A percentile compares a stretch with the other conserved stretches of the same genome.
These are phyloP conservation scores for Fusarium haematococcum DNA, from an alignment of 2,329 filamentous ascomycete species.

Conservation along the genomic window DNA sequence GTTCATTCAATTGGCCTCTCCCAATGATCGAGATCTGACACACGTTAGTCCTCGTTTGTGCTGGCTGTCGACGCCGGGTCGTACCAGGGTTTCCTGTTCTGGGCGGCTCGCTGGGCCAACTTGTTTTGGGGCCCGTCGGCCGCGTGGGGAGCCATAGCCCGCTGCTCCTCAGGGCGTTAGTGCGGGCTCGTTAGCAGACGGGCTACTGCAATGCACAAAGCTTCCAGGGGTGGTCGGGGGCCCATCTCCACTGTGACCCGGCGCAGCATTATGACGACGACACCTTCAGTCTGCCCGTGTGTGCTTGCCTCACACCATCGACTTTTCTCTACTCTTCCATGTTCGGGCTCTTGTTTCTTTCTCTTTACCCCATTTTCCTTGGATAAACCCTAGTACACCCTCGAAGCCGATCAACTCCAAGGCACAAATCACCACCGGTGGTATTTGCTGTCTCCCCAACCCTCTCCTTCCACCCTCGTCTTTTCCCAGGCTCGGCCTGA, in stretches of 20 bases:
- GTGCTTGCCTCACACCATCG: constrained; percentile 15
- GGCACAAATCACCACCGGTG: constrained; percentile 31
- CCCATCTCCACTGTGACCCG: constrained; percentile 23
- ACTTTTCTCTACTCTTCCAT: constrained; percentile 33
- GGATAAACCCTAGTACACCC: constrained; percentile 13
- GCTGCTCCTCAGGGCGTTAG: not conserved
- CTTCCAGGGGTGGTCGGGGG: constrained; percentile 10
- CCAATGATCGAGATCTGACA: constrained; percentile 40
- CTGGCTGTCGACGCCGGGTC: constrained; percentile 4
- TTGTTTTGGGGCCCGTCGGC: constrained; percentile 3
- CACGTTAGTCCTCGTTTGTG: constrained; percentile 31
- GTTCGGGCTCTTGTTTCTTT: constrained; percentile 21
- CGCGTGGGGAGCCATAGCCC: not conserved
- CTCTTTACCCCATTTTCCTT: constrained; percentile 16
- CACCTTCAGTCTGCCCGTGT: constrained; percentile 1
- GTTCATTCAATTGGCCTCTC: constrained; percentile 41
- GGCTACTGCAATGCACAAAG: constrained; percentile 6
- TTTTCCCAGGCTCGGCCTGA: constrained; percentile 9
- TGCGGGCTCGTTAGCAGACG: not conserved
- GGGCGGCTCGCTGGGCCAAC: constrained; percentile 7
- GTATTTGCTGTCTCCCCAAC: constrained; percentile 11
- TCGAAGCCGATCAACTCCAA: not conserved
- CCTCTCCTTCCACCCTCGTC: constrained; percentile 1
- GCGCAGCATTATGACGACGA: constrained; percentile 36
- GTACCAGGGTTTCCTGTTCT: constrained; percentile 25